These are phyloP conservation scores for Phytophthora rubi DNA, from an alignment of 352 stramenopile genomes.

Conservation along the genomic window DNA sequence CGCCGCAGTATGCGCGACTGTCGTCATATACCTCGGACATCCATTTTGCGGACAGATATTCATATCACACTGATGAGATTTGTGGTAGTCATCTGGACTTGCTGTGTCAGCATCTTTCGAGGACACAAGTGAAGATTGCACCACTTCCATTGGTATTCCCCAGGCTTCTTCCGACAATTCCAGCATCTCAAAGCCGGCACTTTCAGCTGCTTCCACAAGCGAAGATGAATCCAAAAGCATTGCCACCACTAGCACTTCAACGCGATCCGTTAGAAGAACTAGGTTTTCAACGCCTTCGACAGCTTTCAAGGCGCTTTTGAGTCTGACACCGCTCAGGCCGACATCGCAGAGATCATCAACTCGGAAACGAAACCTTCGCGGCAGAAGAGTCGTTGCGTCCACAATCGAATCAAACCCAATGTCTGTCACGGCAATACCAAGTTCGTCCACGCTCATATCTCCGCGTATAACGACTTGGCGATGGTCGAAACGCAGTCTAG, in stretches of 20 bases:
- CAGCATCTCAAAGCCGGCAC: conserved; percentile 57
- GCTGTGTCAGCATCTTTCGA: conserved; percentile 8
- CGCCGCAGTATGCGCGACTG: conserved; percentile 78
- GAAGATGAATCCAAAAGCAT: conserved; percentile 48
- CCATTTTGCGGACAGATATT: conserved; percentile 65
- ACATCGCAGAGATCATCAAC: conserved; percentile 49
- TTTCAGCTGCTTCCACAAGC: conserved; percentile 47
- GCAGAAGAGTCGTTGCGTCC: conserved; percentile 43
- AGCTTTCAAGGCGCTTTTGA: conserved; percentile 35
- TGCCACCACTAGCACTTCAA: conserved; percentile 65
- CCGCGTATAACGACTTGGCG: conserved; percentile 65
- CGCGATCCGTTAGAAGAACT: conserved; percentile 56
- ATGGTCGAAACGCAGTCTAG: conserved; percentile 62
- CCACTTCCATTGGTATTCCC: conserved; percentile 41
- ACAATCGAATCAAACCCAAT: conserved; percentile 72
- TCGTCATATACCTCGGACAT: conserved; percentile 80
- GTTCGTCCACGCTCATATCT: conserved; percentile 45
- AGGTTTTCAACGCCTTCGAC: conserved; percentile 78
- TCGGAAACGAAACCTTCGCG: conserved; percentile 64
- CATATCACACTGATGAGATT: conserved; percentile 67
- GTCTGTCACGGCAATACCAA: conserved; percentile 48
- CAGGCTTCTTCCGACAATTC: conserved; percentile 57
- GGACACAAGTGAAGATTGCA: conserved; percentile 25
- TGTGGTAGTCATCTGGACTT: conserved; percentile 17
- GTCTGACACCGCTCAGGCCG: conserved; percentile 27